These are phyloP conservation scores for Ophiocordyceps camponoti-saundersi DNA, from an alignment of 2,329 filamentous ascomycete species.

Conservation along the genomic window DNA sequence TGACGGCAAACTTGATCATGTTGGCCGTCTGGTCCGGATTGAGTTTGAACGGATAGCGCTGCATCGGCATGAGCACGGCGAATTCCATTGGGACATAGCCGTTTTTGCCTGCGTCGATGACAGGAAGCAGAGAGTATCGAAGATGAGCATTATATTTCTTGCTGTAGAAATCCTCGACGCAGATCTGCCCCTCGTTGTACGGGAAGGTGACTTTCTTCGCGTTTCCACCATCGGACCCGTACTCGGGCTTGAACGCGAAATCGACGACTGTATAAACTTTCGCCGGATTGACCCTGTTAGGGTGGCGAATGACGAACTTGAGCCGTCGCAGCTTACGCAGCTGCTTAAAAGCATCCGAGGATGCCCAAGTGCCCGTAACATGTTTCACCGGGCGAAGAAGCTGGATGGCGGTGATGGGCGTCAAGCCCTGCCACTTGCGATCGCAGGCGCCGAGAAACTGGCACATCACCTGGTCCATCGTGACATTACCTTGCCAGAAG, in stretches of 20 bases:
- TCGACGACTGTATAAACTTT: constrained; percentile 35
- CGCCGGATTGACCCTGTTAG: constrained; percentile 22
- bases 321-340: constrained; percentile 37
- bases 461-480: constrained; percentile 20
- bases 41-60: constrained; percentile 47
- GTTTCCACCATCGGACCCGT: constrained; percentile 26
- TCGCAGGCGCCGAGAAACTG: constrained; percentile 16
- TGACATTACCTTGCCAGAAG: constrained; percentile 48
- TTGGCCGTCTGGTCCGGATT: constrained; percentile 47
- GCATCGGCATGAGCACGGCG: constrained; percentile 32
- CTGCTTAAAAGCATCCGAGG: constrained; percentile 35
- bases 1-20: constrained; percentile 93
- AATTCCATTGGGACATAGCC: constrained; percentile 46
- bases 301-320: constrained; percentile 37
- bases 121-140: constrained; percentile 28
- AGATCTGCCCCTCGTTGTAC: constrained; percentile 25
- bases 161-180: constrained; percentile 37
- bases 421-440: constrained; percentile 8
- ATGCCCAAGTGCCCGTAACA: constrained; percentile 10
- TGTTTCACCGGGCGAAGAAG: constrained; percentile 18
- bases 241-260: constrained; percentile 29
- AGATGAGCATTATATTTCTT: constrained; percentile 36
- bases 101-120: constrained; percentile 37
- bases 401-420: constrained; percentile 10
- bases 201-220: constrained; percentile 39